Conservation (phyloP, 371 early-diverging fungal species). For the Lichtheimia hyalospora region DNA sequence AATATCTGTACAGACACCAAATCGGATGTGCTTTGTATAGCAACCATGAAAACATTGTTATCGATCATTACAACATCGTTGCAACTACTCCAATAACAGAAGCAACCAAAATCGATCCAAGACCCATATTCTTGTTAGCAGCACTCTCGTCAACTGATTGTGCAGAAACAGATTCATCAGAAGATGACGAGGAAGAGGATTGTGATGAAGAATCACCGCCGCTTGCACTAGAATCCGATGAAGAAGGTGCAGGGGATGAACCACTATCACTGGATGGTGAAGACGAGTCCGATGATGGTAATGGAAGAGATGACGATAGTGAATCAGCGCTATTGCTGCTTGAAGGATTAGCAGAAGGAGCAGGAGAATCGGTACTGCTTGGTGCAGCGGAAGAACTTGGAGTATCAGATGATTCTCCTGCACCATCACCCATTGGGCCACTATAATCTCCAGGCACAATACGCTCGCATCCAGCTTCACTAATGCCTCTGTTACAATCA, state of each 20-base stretch:
- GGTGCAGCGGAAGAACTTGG: background rate
- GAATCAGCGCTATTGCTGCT: slow-evolving; percentile 1
- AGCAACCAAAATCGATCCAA: too few relatives aligned
- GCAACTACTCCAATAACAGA: too few relatives aligned
- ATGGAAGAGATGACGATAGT: background rate
- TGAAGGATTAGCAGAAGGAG: background rate
- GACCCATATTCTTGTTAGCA: too few relatives aligned
- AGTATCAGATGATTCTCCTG: background rate
- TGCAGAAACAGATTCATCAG: slow-evolving; percentile 1
- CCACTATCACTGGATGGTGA: background rate
- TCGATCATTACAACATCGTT: too few relatives aligned
- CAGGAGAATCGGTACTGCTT: background rate
- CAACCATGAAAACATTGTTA: too few relatives aligned
- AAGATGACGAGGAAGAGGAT: slow-evolving; percentile 4
- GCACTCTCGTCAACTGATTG: slow-evolving; percentile 8
- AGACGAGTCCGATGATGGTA: background rate
- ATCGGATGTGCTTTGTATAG: too few relatives aligned
- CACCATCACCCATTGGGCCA: slow-evolving; percentile 28
- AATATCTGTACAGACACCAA: too few relatives aligned
- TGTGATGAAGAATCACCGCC: background rate
- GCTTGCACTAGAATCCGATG: slow-evolving; percentile 6
- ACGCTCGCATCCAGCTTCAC: slow-evolving; percentile 51
- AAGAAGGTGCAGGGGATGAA: slow-evolving; percentile 4
- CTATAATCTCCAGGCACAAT: slow-evolving; percentile 58
- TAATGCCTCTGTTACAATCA: slow-evolving; percentile 50